Percentiles rank a stretch among this genome's conserved stretches.
phyloP scores from a whole-genome alignment of 805 yeast genomes.

The Schwanniomyces polymorphus region DNA sequence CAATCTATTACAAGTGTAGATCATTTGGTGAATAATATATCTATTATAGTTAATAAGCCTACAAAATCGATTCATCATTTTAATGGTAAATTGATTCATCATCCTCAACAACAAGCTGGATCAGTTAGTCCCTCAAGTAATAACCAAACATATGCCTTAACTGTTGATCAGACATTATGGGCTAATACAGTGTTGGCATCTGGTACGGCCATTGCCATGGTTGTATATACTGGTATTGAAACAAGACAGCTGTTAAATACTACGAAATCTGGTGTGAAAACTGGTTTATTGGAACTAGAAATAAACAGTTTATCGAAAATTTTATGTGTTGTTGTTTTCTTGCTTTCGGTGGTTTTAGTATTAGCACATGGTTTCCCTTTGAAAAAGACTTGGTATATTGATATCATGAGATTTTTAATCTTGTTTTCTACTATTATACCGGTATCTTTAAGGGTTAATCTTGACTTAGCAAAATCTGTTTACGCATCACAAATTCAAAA shows the following conservation, averaged over 20 bases:
- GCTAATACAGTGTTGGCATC: conserved; percentile 97
- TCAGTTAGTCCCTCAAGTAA: conserved; percentile 13
- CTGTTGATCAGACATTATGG: conserved; percentile 94
- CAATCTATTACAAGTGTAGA: conserved; percentile 54
- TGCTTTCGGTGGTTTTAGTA: conserved; percentile 75
- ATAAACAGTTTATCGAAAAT: conserved; percentile 86
- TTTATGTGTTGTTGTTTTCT: conserved; percentile 81
- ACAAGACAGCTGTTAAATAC: conserved; percentile 96
- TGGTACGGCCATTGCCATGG: conserved; percentile 85
- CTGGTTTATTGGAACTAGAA: conserved; percentile 87
- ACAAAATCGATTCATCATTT: conserved; percentile 80
- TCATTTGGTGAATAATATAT: conserved; percentile 49
- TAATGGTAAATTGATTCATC: conserved; percentile 67
- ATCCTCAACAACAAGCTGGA: conserved; percentile 25
- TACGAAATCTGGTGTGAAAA: conserved; percentile 79
- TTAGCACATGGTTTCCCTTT: conserved; percentile 71
- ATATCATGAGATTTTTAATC: conserved; percentile 86
- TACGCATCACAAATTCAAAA: conserved; percentile 95
- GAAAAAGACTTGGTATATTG: conserved; percentile 76
- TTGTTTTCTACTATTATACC: conserved; percentile 95
- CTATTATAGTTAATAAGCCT: conserved; percentile 76
- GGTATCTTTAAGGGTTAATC: conserved; percentile 88
- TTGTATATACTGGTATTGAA: conserved; percentile 87
- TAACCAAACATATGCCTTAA: conserved; percentile 60
- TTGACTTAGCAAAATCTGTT: conserved; percentile 93